Base-by-base conservation (phyloP, 2,329 filamentous ascomycete species). In the Calonectria pseudoturangicola region DNA sequence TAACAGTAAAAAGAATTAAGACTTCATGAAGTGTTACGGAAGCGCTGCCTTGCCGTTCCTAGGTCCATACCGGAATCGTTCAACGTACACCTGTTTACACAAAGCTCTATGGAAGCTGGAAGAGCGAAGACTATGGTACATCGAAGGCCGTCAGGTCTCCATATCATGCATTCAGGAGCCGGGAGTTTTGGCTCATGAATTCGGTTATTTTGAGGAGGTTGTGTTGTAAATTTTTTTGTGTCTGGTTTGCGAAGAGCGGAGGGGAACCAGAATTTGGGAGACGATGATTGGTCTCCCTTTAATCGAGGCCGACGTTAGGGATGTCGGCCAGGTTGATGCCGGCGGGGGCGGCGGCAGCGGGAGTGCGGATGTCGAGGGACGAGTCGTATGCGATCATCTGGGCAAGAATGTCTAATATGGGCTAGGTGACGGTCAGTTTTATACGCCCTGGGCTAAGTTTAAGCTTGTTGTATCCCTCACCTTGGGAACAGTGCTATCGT, bases 401-500 rank as follows among this genome's bases (percentile, higher is more conserved):
- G 77, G 97, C 97, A 75, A 99, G 92, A 80, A 98, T 93, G 85
- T 99, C 96, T 80, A 99, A 92, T 80, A 98, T 94, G 75, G 96
- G 92, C 94, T 97, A 76, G 15, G 27, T n/a, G 3, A 65, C 18
- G 36, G 73, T 83, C 72, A 82, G 79, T 56, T 15, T 45, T 30
- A 25, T 27, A 45, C 13, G 25, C 45, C 63, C 39, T 27, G 18
- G 45, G 4, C n/a, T 13, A 45, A n/a, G 45, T 45, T 36, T 9
- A 2, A 43, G 43, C 30, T 30, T 54, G 21, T 39, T 39, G 21
- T 43, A 18, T 33, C 18, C 25, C 81, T 74, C 80, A 95, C 96
- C 94, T 98, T 98, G 80, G 96, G 93, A 56, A 98, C 96, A 39
- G 97, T 98, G 91, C 98, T 98, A 86, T 99, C 97, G 86, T 99